Conservation (phyloP, 2,329 filamentous ascomycete species). For the Colletotrichum nymphaeae region DNA sequence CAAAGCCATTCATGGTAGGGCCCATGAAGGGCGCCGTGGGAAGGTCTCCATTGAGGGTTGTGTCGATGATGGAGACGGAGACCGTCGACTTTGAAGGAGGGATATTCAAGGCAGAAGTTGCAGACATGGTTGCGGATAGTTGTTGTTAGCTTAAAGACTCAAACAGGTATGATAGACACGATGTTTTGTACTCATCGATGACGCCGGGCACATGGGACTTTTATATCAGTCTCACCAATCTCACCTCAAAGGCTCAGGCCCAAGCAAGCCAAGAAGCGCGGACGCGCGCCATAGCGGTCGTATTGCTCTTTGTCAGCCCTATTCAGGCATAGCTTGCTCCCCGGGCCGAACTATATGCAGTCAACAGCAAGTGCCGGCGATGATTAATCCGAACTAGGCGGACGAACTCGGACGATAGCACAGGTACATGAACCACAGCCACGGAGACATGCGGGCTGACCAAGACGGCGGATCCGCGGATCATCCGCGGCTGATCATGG, state of each 20-base stretch:
- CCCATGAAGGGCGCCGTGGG: slow-evolving; percentile 6
- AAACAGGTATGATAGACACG: background rate
- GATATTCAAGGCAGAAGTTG: background rate
- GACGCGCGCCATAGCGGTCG: too few relatives aligned
- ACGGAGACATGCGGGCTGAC: background rate
- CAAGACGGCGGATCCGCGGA: background rate
- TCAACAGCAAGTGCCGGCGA: background rate
- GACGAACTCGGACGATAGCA: background rate
- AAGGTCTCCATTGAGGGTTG: background rate
- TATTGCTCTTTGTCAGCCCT: background rate
- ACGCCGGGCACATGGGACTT: background rate
- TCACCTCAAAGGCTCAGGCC: too few relatives aligned
- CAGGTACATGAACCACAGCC: background rate
- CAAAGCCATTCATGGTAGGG: slow-evolving; percentile 3
- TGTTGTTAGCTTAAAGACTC: background rate
- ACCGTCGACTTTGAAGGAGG: background rate
- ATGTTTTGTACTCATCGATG: background rate
- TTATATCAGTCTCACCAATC: background rate
- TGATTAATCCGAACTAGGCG: background rate
- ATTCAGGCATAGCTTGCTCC: background rate
- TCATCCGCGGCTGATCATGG: background rate
- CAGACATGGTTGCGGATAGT: background rate
- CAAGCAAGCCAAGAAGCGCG: too few relatives aligned
- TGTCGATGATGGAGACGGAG: slow-evolving; percentile 11
- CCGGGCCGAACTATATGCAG: background rate